Evolutionary conservation across 495 filamentous ascomycete species (phyloP).

Genomic region (Collariella sp.): DNA sequence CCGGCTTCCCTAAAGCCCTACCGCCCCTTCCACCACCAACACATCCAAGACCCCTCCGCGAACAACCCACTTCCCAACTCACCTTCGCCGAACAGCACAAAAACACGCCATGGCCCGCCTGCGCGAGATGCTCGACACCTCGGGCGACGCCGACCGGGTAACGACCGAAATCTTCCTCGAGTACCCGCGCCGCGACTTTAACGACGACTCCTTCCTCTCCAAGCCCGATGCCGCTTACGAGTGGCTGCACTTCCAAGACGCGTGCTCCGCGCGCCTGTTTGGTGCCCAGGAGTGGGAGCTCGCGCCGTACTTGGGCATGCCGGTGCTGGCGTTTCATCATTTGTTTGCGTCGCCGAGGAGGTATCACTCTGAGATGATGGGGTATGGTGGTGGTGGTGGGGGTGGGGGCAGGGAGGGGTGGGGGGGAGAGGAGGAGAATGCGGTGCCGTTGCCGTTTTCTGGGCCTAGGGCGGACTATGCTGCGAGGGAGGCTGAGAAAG

Average conservation of each 20-base stretch:
- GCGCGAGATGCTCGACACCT: constrained; percentile 81
- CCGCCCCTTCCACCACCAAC: neutral
- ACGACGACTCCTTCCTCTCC: constrained; percentile 83
- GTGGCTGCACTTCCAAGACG: constrained; percentile 91
- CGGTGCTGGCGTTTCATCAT: constrained; percentile 82
- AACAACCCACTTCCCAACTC: constrained; percentile 44
- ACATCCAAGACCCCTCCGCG: constrained; percentile 27
- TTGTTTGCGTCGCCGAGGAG: constrained; percentile 65
- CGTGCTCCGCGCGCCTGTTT: constrained; percentile 64
- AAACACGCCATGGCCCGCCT: constrained; percentile 68
- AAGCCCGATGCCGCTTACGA: constrained; percentile 84
- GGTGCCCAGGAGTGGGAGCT: constrained; percentile 82
- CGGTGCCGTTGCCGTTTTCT: constrained; percentile 60
- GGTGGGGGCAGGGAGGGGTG: constrained; percentile 41
- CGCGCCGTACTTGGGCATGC: constrained; percentile 70
- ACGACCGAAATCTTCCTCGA: constrained; percentile 68
- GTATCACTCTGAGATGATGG: constrained; percentile 26
- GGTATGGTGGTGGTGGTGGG: constrained; percentile 18
- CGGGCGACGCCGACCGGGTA: constrained; percentile 81
- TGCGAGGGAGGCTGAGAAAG: constrained; percentile 67
- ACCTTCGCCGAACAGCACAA: constrained; percentile 69
- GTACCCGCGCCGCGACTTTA: constrained; percentile 78
- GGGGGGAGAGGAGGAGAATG: constrained; percentile 44
- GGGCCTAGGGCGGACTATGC: constrained; percentile 71
- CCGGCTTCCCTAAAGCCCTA: constrained; percentile 65